Evolutionary conservation across 352 stramenopile species (phyloP).

Genomic region (Phytophthora foliorum): DNA sequence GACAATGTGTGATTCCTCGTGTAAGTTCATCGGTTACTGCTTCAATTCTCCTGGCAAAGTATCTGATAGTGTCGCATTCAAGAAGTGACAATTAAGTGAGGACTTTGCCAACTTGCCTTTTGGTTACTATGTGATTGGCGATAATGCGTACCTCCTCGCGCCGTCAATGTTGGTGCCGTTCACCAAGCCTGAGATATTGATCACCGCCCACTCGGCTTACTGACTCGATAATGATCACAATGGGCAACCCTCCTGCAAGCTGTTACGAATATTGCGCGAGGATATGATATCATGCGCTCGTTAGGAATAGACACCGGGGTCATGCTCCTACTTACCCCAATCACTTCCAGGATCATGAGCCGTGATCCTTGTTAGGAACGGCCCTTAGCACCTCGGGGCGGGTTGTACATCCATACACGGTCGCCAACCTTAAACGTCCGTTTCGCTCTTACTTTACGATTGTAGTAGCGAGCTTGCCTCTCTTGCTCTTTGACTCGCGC

Average conservation of each 20-base stretch:
- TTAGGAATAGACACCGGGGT: neutral
- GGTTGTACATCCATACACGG: too few species aligned
- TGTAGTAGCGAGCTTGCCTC: too few species aligned
- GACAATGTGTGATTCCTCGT: slow-evolving; percentile 14
- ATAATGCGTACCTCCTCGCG: neutral
- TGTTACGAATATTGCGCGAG: too few species aligned
- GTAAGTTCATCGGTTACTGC: slow-evolving; percentile 10
- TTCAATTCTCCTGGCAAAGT: slow-evolving; percentile 9
- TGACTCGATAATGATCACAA: too few species aligned
- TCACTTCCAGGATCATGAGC: neutral
- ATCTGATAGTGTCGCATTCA: slow-evolving; percentile 5
- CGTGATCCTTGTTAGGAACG: neutral
- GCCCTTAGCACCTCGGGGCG: neutral
- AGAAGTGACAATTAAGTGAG: slow-evolving; percentile 1
- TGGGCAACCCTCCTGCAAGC: too few species aligned
- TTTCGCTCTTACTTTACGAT: too few species aligned
- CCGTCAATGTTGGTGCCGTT: neutral
- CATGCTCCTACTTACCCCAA: neutral
- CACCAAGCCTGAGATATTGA: neutral
- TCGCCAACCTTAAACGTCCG: too few species aligned
- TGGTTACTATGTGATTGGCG: neutral
- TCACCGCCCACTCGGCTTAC: neutral
- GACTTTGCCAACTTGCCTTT: neutral
- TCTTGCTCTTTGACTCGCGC: too few species aligned
- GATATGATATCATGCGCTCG: neutral